Evolutionary conservation across 2,329 filamentous ascomycete species (phyloP).

Genomic region (Metarhizium guizhouense): DNA sequence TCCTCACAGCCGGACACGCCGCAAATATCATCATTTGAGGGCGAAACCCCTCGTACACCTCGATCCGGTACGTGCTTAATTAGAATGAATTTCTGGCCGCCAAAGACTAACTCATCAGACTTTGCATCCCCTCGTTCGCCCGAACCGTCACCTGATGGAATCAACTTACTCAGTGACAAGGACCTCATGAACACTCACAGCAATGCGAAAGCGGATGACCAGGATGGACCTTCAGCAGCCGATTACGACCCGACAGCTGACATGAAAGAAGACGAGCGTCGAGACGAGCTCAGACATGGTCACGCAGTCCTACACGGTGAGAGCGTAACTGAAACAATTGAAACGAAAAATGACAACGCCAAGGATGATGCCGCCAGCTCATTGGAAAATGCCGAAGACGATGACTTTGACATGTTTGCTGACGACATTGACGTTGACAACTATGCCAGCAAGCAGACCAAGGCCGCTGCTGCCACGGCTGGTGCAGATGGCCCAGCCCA

Average conservation of each 20-base stretch:
- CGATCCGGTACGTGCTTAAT: conserved; percentile 32
- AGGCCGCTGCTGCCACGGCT: conserved; percentile 21
- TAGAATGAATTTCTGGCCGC: neutral
- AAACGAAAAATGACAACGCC: neutral
- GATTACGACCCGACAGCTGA: conserved; percentile 87
- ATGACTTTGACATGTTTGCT: conserved; percentile 84
- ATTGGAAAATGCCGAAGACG: conserved; percentile 53
- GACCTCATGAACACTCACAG: conserved; percentile 56
- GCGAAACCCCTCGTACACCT: conserved; percentile 35
- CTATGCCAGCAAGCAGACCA: conserved; percentile 45
- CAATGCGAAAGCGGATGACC: conserved; percentile 30
- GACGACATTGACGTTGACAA: conserved; percentile 65
- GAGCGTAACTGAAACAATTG: conserved; percentile 9
- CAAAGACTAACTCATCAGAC: conserved; percentile 20
- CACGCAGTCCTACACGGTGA: conserved; percentile 43
- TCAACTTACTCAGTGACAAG: conserved; percentile 58
- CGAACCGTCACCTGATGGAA: conserved; percentile 43
- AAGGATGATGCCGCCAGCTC: conserved; percentile 13
- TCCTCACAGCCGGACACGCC: conserved; percentile 37
- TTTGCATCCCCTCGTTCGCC: conserved; percentile 33
- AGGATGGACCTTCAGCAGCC: conserved; percentile 79
- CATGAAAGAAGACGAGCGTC: conserved; percentile 73
- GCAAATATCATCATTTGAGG: conserved; percentile 18
- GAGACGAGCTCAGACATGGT: conserved; percentile 56
- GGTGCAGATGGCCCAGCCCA: conserved; percentile 36